phyloP scores from a whole-genome alignment of 2,329 filamentous ascomycete species.

The Diaporthe caulivora region DNA sequence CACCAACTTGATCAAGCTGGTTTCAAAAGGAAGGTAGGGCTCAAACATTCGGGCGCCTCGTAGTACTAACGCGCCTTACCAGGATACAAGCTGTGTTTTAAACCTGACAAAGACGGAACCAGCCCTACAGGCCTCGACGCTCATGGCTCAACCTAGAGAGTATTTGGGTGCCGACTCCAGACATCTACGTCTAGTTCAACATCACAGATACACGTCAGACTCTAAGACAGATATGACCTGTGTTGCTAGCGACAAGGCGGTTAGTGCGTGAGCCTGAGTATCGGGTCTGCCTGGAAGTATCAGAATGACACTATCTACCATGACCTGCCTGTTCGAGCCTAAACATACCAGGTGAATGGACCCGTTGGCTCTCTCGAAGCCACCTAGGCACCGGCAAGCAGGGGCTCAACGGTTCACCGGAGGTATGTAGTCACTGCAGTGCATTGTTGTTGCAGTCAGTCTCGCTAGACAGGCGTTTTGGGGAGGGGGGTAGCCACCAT shows the following conservation, averaged over 20 bases:
- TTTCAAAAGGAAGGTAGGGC: neutral
- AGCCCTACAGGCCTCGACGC: neutral
- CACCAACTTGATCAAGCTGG: neutral
- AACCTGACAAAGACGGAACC: too few relatives aligned
- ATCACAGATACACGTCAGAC: neutral
- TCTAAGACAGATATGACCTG: neutral
- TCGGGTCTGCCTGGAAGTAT: neutral
- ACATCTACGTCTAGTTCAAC: neutral
- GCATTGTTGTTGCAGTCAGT: neutral
- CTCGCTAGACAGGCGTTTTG: neutral
- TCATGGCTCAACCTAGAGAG: neutral
- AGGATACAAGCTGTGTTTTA: neutral
- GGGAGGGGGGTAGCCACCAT: neutral
- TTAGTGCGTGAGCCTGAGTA: neutral
- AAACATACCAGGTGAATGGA: neutral
- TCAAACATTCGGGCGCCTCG: neutral
- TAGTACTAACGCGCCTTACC: neutral
- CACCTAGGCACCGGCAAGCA: neutral
- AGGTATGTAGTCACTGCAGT: neutral
- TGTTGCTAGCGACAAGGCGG: neutral
- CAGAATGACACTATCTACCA: neutral
- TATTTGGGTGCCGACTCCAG: neutral
- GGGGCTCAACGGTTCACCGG: neutral
- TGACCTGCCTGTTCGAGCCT: constrained; percentile 22
- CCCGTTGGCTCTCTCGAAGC: neutral